Evolutionary conservation across 2,329 filamentous ascomycete species (phyloP).

Genomic region (Sphaerostilbella broomeana): DNA sequence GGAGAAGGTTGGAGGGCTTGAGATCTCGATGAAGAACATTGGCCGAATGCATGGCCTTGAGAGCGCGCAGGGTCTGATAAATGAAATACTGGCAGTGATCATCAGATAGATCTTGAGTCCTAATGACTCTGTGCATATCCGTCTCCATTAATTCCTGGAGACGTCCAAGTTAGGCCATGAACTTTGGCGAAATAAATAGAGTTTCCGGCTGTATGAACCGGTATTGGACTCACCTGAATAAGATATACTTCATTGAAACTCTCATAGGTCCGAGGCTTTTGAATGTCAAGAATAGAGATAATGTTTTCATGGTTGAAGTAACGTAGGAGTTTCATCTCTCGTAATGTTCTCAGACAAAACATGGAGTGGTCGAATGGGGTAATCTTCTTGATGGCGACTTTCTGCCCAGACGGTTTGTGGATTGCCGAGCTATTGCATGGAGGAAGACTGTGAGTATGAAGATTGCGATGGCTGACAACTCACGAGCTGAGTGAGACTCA

Average conservation of each 20-base stretch:
- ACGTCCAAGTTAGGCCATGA: slow-evolving; percentile 1
- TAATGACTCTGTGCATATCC: slow-evolving; percentile 98
- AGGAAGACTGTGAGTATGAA: not conserved
- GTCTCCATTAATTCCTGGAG: slow-evolving; percentile 94
- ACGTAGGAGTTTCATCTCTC: slow-evolving; percentile 97
- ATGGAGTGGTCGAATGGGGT: slow-evolving; percentile 98
- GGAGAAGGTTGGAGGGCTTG: slow-evolving; percentile 91
- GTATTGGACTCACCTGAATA: slow-evolving; percentile 67
- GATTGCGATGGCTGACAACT: too few relatives aligned
- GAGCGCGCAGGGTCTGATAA: slow-evolving; percentile 93
- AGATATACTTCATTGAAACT: slow-evolving; percentile 97
- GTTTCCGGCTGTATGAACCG: not conserved
- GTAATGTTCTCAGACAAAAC: slow-evolving; percentile 93
- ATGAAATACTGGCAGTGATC: slow-evolving; percentile 99
- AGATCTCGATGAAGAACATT: slow-evolving; percentile 96
- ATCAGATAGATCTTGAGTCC: slow-evolving; percentile 95
- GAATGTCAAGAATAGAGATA: slow-evolving; percentile 98
- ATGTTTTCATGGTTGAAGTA: slow-evolving; percentile 99
- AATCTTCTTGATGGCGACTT: slow-evolving; percentile 99
- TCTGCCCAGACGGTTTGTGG: slow-evolving; percentile 96
- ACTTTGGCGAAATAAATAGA: not conserved
- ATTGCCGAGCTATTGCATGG: slow-evolving; percentile 68
- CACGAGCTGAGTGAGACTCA: slow-evolving; percentile 50
- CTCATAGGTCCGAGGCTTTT: slow-evolving; percentile 94
- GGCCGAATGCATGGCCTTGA: slow-evolving; percentile 99